These are phyloP conservation scores for Apostasia ramifera DNA, from an alignment of 106 monocot species.

Conservation along the genomic window DNA sequence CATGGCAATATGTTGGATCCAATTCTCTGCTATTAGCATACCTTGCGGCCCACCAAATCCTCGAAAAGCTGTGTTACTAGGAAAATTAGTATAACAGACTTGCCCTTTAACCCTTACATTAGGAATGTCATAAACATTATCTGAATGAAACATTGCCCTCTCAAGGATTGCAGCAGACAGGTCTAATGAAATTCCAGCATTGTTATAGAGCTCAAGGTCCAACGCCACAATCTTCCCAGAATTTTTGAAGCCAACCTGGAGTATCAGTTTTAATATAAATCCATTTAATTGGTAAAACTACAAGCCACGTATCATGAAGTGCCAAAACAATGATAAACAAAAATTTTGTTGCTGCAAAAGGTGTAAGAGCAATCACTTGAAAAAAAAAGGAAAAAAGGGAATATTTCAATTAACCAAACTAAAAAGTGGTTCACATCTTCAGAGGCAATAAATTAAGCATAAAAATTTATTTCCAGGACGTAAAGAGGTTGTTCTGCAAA, in stretches of 20 bases:
- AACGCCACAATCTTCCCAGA: conserved; percentile 75
- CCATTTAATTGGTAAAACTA: neutral
- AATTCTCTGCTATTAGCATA: conserved; percentile 90
- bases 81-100: conserved; percentile 88
- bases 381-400: too few species aligned
- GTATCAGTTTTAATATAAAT: conserved; percentile 1
- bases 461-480: too few species aligned
- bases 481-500: too few species aligned
- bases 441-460: too few species aligned
- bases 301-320: neutral
- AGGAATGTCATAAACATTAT: conserved; percentile 87
- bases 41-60: conserved; percentile 99
- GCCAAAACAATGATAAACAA: too few species aligned
- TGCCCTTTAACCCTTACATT: conserved; percentile 66
- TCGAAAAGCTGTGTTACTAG: conserved; percentile 94
- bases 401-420: too few species aligned
- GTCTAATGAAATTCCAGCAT: conserved; percentile 89
- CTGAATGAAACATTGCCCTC: conserved; percentile 88
- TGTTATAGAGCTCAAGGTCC: conserved; percentile 86
- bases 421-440: too few species aligned
- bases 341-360: too few species aligned
- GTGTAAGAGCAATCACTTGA: too few species aligned
- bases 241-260: conserved; percentile 87
- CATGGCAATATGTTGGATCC: conserved; percentile 79
- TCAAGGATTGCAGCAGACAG: conserved; percentile 74